Evolutionary conservation across 2,329 filamentous ascomycete species (phyloP).

Genomic region (Trichoderma sp.): DNA sequence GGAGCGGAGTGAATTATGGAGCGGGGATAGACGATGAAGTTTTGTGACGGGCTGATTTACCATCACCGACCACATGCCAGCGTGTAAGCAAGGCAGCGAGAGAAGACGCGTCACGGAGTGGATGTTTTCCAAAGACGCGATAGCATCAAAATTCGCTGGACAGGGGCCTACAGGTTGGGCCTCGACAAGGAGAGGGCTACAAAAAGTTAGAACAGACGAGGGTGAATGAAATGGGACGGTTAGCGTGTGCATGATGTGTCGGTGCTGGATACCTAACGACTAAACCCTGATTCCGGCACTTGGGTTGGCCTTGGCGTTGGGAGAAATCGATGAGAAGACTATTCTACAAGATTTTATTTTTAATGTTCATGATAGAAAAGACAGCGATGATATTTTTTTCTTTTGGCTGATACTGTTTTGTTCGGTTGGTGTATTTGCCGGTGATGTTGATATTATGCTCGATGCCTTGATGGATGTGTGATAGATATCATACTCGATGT

Average conservation of each 20-base stretch:
- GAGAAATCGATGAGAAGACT: conserved; percentile 12
- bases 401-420: neutral
- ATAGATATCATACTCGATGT: neutral
- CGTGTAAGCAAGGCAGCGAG: conserved; percentile 21
- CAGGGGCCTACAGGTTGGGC: conserved; percentile 14
- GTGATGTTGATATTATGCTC: neutral
- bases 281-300: neutral
- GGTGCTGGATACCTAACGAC: conserved; percentile 26
- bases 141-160: conserved; percentile 10
- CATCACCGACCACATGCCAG: conserved; percentile 9
- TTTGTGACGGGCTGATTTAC: neutral
- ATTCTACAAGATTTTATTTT: conserved; percentile 14
- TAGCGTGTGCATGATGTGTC: conserved; percentile 22
- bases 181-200: neutral
- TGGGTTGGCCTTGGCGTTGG: conserved; percentile 21
- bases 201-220: neutral
- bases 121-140: conserved; percentile 18
- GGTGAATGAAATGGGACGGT: conserved; percentile 25
- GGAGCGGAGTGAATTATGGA: conserved; percentile 13
- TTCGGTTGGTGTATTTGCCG: neutral
- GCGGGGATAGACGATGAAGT: neutral
- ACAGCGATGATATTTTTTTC: conserved; percentile 18
- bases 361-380: conserved; percentile 27
- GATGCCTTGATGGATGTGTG: neutral
- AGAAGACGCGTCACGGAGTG: conserved; percentile 17